Conservation (phyloP, 352 stramenopile genomes). For the Phytophthora niederhauseri region DNA sequence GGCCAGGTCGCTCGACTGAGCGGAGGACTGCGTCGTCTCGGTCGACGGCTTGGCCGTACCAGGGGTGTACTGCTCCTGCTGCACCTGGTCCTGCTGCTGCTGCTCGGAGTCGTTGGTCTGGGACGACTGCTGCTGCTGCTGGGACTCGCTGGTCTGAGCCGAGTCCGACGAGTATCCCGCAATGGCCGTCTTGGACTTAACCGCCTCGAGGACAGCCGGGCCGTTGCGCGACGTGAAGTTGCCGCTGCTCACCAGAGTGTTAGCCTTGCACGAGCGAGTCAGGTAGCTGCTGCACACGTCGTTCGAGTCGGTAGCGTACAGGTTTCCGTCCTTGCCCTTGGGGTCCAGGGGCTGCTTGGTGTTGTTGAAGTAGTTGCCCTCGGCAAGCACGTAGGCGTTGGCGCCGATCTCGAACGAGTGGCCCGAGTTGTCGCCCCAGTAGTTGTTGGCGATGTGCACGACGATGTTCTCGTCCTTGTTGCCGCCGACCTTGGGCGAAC, state of each 20-base stretch:
- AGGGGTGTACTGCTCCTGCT: slow-evolving; percentile 25
- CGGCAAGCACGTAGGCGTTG: slow-evolving; percentile 39
- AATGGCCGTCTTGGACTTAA: slow-evolving; percentile 17
- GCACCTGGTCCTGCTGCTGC: slow-evolving; percentile 1
- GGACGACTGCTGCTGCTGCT: slow-evolving; percentile 9
- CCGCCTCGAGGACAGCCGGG: slow-evolving; percentile 12
- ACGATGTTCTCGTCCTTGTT: slow-evolving; percentile 28
- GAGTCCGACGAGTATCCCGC: slow-evolving; percentile 7
- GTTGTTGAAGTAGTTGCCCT: slow-evolving; percentile 53
- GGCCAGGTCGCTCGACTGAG: slow-evolving; percentile 17
- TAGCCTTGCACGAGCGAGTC: slow-evolving; percentile 29
- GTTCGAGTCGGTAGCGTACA: slow-evolving; percentile 13
- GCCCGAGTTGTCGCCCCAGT: slow-evolving; percentile 47
- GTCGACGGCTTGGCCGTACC: slow-evolving; percentile 19
- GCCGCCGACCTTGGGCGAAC: slow-evolving; percentile 36
- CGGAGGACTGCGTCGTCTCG: slow-evolving; percentile 10
- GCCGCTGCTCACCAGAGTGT: slow-evolving; percentile 36
- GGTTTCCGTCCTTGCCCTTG: slow-evolving; percentile 6
- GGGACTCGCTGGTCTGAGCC: no score
- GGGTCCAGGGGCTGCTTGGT: slow-evolving; percentile 26
- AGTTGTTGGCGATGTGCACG: slow-evolving; percentile 47
- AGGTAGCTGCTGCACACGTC: slow-evolving; percentile 23
- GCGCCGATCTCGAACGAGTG: slow-evolving; percentile 41
- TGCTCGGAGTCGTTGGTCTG: slow-evolving; percentile 10
- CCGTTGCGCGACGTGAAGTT: slow-evolving; percentile 29